Evolutionary conservation across 129 eudicot species (phyloP), one percentile per base, ranked within the genome.

Genomic region (Helichrysum umbraculigerum): DNA sequence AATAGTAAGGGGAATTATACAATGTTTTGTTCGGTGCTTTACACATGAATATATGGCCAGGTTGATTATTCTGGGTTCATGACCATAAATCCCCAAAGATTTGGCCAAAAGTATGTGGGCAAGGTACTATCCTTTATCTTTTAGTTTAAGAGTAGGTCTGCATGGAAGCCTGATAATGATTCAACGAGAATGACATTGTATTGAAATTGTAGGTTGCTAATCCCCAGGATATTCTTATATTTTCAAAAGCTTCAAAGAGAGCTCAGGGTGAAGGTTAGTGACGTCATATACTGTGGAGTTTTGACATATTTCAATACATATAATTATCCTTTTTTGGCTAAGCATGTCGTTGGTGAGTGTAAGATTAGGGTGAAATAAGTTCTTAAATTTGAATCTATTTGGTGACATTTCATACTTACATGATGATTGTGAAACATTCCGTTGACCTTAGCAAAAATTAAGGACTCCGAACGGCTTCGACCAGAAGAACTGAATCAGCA

Each of bases 401-500:
- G 22, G 34, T 44, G 37, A 30, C 65, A 44, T 77, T 70, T 76
- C 32, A 50, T 79, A 54, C 22, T 57, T 76, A 44, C 42, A 22
- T 79, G 77, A 7, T 78, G 59, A 66, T 79, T 9, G 6, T 51
- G 73, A 41, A 6, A 47, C 51, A 57, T 65, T 63, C 22, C 89
- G 60, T 57, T 77, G 69, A 42, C 70, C 37, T 65, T 54, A 91
- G 97, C 82, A 71, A 94, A 86, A 84, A 54, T 94, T 69, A 83
- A 84, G 76, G 93, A 91, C 62, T 59, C 88, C 62, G 98, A 94
- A 41, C 71, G 90, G 66, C 90, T 94, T 66, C 91, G 97, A 60
- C 98, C 98, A 30, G 98, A 94, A 87, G 98, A 94, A 73, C 69
- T 94, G 85, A 94, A 94, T 79, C 98, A 94, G 83, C 98, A 94